phyloP scores from a whole-genome alignment of 2,329 filamentous ascomycete genomes.

The Fusarium zealandicum region DNA sequence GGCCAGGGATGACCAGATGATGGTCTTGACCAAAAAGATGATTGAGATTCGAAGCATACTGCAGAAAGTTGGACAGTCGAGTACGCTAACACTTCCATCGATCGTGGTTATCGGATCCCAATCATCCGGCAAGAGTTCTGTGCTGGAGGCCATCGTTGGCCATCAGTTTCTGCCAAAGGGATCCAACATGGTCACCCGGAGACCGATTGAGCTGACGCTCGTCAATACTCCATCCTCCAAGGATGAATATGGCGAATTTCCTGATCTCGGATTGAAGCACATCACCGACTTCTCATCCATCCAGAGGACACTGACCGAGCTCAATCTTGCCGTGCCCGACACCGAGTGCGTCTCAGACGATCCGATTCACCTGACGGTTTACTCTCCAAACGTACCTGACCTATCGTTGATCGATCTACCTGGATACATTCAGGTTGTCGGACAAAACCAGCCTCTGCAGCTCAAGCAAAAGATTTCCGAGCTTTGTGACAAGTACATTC shows the following conservation, averaged over 20 bases:
- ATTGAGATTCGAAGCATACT: constrained; percentile 96
- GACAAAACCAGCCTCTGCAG: constrained; percentile 86
- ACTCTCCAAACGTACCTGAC: constrained; percentile 94
- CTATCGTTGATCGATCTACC: constrained; percentile 95
- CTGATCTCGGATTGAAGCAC: constrained; percentile 85
- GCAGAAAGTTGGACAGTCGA: constrained; percentile 90
- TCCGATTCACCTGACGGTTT: constrained; percentile 93
- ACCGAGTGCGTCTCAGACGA: constrained; percentile 94
- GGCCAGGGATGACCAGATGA: constrained; percentile 97
- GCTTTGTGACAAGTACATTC: constrained; percentile 98
- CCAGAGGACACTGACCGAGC: constrained; percentile 90
- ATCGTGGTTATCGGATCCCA: constrained; percentile 99
- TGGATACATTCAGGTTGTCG: constrained; percentile 95
- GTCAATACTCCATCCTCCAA: constrained; percentile 90
- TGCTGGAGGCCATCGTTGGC: constrained; percentile 94
- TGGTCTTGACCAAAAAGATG: constrained; percentile 99
- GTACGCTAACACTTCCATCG: constrained; percentile 85
- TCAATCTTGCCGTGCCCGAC: constrained; percentile 92
- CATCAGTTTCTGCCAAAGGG: constrained; percentile 98
- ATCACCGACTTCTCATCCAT: constrained; percentile 92
- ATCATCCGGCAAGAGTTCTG: constrained; percentile 97
- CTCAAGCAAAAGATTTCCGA: constrained; percentile 96
- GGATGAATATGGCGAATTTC: constrained; percentile 95
- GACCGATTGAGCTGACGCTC: constrained; percentile 94
- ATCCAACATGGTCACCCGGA: constrained; percentile 96